Evolutionary conservation across 2,329 filamentous ascomycete genomes (phyloP).

Genomic region (Aspergillus calidoustus): DNA sequence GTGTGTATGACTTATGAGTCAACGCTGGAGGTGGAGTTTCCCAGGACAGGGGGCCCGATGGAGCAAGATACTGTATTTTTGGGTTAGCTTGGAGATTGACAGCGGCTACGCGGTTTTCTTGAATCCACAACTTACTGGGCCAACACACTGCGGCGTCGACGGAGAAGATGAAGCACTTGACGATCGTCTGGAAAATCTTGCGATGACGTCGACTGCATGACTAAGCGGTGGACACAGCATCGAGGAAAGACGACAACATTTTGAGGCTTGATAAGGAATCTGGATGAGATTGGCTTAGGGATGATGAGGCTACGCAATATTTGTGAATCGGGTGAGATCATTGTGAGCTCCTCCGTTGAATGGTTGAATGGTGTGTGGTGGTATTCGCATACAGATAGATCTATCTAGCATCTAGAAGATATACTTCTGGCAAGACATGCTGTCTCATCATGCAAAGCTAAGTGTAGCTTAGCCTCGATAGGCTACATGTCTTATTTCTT

Average conservation of each 20-base stretch:
- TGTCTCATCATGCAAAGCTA: neutral
- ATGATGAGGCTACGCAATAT: neutral
- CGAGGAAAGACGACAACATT: neutral
- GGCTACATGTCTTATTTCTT: slow-evolving; percentile 37
- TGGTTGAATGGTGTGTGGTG: neutral
- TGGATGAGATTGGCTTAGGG: neutral
- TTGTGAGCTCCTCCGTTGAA: neutral
- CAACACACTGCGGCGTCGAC: slow-evolving; percentile 5
- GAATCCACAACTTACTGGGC: slow-evolving; percentile 7
- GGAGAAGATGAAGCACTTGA: slow-evolving; percentile 7
- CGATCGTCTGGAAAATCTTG: slow-evolving; percentile 20
- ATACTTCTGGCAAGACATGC: neutral
- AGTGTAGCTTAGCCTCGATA: neutral
- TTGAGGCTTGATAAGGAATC: neutral
- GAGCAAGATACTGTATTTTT: neutral
- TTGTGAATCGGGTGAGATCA: neutral
- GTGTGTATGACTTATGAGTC: slow-evolving; percentile 15
- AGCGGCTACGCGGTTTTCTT: neutral
- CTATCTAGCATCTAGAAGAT: neutral
- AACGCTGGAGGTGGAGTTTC: neutral
- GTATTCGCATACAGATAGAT: neutral
- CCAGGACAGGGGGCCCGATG: neutral
- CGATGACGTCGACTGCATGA: slow-evolving; percentile 27
- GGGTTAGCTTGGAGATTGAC: neutral
- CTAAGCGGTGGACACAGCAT: slow-evolving; percentile 15